Conservation (phyloP, 2,329 filamentous ascomycete species). For the Parastagonospora nodorum region DNA sequence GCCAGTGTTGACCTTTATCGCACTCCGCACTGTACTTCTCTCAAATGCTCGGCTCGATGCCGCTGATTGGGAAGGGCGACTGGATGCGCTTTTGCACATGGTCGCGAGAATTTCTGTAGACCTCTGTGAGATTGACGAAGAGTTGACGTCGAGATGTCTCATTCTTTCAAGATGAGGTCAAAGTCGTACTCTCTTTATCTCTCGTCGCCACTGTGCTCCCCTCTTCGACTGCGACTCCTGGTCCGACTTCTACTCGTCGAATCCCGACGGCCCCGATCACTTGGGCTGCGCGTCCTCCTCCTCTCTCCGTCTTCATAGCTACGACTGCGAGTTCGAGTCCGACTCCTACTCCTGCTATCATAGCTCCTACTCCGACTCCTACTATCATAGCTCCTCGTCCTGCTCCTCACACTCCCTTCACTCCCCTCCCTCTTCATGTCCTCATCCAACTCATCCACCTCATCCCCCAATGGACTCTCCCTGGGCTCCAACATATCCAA, state of each 20-base stretch:
- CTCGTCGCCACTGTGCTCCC: neutral
- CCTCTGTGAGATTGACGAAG: too few species aligned
- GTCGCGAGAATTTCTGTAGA: too few species aligned
- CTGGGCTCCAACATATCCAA: slow-evolving; percentile 84
- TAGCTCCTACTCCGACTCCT: slow-evolving; percentile 14
- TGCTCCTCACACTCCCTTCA: slow-evolving; percentile 13
- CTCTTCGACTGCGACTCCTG: neutral
- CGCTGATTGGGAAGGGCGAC: too few species aligned
- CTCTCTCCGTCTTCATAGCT: neutral
- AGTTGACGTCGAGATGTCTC: too few species aligned
- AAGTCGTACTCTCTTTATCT: neutral
- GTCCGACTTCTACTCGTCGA: neutral
- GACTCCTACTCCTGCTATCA: slow-evolving; percentile 8
- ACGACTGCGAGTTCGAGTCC: slow-evolving; percentile 4
- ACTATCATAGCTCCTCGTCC: slow-evolving; percentile 21
- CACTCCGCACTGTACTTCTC: too few species aligned
- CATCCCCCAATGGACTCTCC: slow-evolving; percentile 79
- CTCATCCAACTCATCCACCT: slow-evolving; percentile 63
- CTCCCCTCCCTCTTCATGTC: slow-evolving; percentile 10
- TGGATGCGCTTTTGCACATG: too few species aligned
- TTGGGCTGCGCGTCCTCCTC: neutral
- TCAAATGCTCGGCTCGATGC: too few species aligned
- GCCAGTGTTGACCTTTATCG: too few species aligned
- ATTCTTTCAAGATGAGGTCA: too few species aligned
- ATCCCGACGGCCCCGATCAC: neutral